These are phyloP conservation scores for Aureobasidium sp. DNA, from an alignment of 2,329 filamentous ascomycete species.

Conservation along the genomic window DNA sequence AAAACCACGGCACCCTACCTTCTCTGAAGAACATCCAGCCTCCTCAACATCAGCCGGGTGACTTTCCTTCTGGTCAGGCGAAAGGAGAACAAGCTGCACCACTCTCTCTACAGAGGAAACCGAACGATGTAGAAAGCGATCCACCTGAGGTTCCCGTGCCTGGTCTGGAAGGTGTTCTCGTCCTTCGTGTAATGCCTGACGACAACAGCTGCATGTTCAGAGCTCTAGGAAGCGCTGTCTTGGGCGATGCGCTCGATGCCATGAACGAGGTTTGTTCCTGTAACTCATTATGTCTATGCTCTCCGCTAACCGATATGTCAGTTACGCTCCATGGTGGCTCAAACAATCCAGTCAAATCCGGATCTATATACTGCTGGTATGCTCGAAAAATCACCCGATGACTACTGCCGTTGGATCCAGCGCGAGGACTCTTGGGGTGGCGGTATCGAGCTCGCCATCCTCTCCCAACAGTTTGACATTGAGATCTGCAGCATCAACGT, in stretches of 20 bases:
- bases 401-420: constrained; percentile 86
- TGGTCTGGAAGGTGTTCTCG: constrained; percentile 62
- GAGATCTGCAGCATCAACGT: constrained; percentile 91
- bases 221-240: constrained; percentile 84
- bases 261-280: constrained; percentile 60
- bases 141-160: constrained; percentile 68
- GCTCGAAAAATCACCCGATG: constrained; percentile 72
- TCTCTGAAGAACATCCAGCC: constrained; percentile 26
- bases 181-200: constrained; percentile 95
- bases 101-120: constrained; percentile 47
- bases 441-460: constrained; percentile 87
- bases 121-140: constrained; percentile 55
- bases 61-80: constrained; percentile 29
- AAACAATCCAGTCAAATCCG: constrained; percentile 78
- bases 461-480: constrained; percentile 85
- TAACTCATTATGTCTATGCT: neutral
- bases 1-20: constrained; percentile 31
- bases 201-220: constrained; percentile 97
- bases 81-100: constrained; percentile 34
- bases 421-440: constrained; percentile 89
- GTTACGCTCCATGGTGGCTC: constrained; percentile 80
- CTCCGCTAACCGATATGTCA: neutral
- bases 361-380: constrained; percentile 80
- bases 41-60: constrained; percentile 30
- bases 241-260: constrained; percentile 66